Evolutionary conservation across 371 early-diverging fungal species (phyloP).

Genomic region (Gilbertella persicaria): DNA sequence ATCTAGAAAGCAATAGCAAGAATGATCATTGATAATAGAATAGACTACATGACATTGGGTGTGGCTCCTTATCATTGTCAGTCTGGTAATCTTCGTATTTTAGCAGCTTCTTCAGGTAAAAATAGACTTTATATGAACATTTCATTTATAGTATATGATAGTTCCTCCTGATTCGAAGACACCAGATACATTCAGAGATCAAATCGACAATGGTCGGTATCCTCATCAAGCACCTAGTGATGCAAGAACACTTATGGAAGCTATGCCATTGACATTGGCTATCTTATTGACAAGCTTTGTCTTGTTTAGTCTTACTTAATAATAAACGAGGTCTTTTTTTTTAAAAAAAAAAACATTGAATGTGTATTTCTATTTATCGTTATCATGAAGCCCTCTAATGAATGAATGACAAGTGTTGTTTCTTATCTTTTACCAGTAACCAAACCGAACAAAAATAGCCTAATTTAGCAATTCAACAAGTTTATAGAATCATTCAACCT

Average conservation of each 20-base stretch:
- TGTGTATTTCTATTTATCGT: too few relatives aligned
- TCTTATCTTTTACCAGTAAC: not conserved
- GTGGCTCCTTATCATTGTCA: constrained; percentile 17
- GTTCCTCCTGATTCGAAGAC: too few relatives aligned
- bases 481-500: too few relatives aligned
- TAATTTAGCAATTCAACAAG: constrained; percentile 8
- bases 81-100: constrained; percentile 25
- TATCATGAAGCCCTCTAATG: too few relatives aligned
- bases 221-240: not conserved
- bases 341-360: too few relatives aligned
- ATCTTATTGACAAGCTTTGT: not conserved
- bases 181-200: not conserved
- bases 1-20: not conserved
- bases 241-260: not conserved
- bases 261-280: not conserved
- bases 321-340: too few relatives aligned
- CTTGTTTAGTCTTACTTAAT: too few relatives aligned
- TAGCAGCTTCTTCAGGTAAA: constrained; percentile 13
- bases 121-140: too few relatives aligned
- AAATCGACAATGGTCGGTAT: not conserved
- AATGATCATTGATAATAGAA: not conserved
- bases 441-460: constrained; percentile 11
- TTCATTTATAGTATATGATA: too few relatives aligned
- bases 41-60: constrained; percentile 29
- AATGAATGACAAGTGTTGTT: too few relatives aligned